These are phyloP conservation scores for Macrolepiota albuminosa DNA, from an alignment of 768 basidiomycete species.

Conservation along the genomic window DNA sequence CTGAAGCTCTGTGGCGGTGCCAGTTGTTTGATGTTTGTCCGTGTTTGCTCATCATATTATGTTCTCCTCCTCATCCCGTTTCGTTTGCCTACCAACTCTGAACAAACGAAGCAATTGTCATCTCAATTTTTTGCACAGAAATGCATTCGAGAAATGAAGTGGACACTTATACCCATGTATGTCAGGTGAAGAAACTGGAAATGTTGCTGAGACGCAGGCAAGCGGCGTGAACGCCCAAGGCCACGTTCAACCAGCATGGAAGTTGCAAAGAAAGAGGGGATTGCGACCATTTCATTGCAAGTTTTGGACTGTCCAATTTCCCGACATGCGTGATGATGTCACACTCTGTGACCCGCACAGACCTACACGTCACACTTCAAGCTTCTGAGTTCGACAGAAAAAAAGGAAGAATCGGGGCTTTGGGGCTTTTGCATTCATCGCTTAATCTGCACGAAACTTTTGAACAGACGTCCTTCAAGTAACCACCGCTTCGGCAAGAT, in stretches of 20 bases:
- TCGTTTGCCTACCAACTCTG: constrained; percentile 6
- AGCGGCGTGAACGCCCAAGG: neutral
- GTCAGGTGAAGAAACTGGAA: neutral
- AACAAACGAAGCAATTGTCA: neutral
- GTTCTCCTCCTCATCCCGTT: constrained; percentile 16
- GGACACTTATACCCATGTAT: neutral
- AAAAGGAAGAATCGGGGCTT: neutral
- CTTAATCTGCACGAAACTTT: neutral
- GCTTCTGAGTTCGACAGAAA: neutral
- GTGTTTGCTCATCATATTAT: constrained; percentile 11
- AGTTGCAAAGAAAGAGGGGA: constrained; percentile 11
- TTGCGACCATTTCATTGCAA: constrained; percentile 5
- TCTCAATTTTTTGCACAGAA: neutral
- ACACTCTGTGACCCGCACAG: constrained; percentile 13
- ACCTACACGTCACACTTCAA: constrained; percentile 6
- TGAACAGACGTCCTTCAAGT: neutral
- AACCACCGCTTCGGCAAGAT: neutral
- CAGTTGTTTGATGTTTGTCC: constrained; percentile 16
- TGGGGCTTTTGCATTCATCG: neutral
- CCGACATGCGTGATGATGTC: constrained; percentile 10
- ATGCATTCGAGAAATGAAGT: neutral
- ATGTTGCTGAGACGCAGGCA: neutral
- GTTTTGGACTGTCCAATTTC: constrained; percentile 3
- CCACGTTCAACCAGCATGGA: constrained; percentile 5
- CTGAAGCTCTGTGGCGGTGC: constrained; percentile 12